Conservation (phyloP, 257 asterid genomes). For the Nicotiana undulata region DNA sequence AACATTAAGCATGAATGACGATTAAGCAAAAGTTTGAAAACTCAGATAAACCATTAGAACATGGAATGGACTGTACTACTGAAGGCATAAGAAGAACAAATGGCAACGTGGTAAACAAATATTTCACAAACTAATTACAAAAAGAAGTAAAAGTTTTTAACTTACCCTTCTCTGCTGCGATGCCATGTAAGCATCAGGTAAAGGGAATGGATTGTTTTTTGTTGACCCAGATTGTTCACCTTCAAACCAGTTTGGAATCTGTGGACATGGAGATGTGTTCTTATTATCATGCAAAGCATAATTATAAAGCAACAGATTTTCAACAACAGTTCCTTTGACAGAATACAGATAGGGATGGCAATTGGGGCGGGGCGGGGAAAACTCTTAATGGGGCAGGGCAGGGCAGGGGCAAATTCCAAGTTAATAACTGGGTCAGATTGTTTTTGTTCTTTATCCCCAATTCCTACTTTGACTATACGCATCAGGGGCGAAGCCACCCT, state of each 20-base stretch:
- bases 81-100: background rate
- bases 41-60: background rate
- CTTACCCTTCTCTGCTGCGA: constrained; percentile 78
- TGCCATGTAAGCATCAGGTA: constrained; percentile 73
- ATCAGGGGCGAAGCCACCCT: too few relatives aligned
- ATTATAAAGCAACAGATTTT: background rate
- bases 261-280: constrained; percentile 3
- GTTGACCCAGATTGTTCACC: constrained; percentile 62
- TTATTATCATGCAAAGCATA: background rate
- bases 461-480: too few relatives aligned
- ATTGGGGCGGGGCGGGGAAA: too few relatives aligned
- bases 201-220: constrained; percentile 68
- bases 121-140: background rate
- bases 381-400: too few relatives aligned
- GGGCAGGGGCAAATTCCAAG: too few relatives aligned
- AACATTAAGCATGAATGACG: constrained; percentile 13
- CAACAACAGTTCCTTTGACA: background rate
- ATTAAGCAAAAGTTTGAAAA: constrained; percentile 1
- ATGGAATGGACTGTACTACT: background rate
- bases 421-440: too few relatives aligned
- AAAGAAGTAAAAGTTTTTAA: background rate
- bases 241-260: constrained; percentile 81
- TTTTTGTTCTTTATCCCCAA: too few relatives aligned
- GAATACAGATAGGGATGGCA: background rate
- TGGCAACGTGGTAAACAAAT: background rate